These are phyloP conservation scores for Naganishia sp. DNA, from an alignment of 1,284 basidiomycete genomes.

Conservation along the genomic window DNA sequence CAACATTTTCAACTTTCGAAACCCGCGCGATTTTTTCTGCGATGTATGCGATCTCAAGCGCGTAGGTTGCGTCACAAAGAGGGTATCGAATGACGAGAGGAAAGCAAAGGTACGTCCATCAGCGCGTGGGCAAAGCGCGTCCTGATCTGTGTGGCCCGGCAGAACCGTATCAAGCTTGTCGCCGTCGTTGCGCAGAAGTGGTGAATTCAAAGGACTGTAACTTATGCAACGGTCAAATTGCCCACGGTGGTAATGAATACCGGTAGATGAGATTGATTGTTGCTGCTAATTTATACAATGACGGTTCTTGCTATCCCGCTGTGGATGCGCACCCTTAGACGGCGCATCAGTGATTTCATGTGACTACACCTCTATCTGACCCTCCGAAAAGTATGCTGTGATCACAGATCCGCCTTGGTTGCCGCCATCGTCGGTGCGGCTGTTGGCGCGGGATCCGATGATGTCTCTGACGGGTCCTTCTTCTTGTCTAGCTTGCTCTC, in stretches of 20 bases:
- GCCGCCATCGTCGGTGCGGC: constrained; percentile 16
- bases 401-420: constrained; percentile 18
- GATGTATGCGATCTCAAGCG: constrained; percentile 4
- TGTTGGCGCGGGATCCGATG: not conserved
- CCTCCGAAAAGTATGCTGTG: not conserved
- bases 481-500: constrained; percentile 57
- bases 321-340: no score
- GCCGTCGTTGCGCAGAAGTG: no score
- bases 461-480: constrained; percentile 23
- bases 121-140: no score
- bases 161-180: no score
- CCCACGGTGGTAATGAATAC: not conserved
- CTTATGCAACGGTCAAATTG: no score
- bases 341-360: not conserved
- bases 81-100: not conserved
- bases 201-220: no score
- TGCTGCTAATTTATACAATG: constrained; percentile 24
- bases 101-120: no score
- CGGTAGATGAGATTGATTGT: constrained; percentile 12
- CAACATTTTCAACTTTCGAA: constrained; percentile 19
- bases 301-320: no score
- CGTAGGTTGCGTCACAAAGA: not conserved
- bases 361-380: not conserved
- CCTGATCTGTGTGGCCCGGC: no score
- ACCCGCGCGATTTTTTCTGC: constrained; percentile 6